Base-by-base conservation (phyloP, 768 basidiomycete genomes). In the Ramaria rubella region DNA sequence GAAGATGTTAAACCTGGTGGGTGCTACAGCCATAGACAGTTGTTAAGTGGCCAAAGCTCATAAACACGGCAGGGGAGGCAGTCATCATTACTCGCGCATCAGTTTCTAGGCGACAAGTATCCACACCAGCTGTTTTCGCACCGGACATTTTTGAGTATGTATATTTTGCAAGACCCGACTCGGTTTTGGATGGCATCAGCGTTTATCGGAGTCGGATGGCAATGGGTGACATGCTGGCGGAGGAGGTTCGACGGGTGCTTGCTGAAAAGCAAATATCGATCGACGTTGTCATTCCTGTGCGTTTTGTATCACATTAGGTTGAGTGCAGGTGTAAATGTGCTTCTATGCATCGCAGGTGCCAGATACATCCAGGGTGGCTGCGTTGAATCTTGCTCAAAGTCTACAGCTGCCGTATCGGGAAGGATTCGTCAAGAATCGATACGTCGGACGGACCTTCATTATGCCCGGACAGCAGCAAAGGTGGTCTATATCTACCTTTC, bases 71-170 rank as follows among this genome's bases (percentile, higher is more conserved):
- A 93, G 94, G 96, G 30, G 94, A 99, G 72, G 94, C 95, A 15
- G 75, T 98, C 40, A 98, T 99, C 67, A 90, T 96, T 67, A 99
- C 96, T 6, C 86, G 91, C 49, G 77, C 73, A 51, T 77, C 79
- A 30, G 80, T 97, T 52, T 81, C 83, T 6, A 79, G 90, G 48
- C 82, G 91, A 21, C 81, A 87, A 64, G 85, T 92, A 49, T 80
- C 78, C 9, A 73, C 82, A 17, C 75, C 83, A 6, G 80, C 82
- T 6, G 81, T 80, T 1, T 96, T 97, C 67, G 90, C 95, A 1
- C 96, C 96, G 21, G 96, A 98, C 72, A 96, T 99, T 65, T 99
- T 98, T 67, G 96, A 99, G 78, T 96, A 83, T 64, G 96, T 99
- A 61, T 99, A 99, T 74, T 93, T 99, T 68, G 94, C 96, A 6